A percentile compares a stretch with the other conserved stretches of the same genome.
phyloP scores from a whole-genome alignment of 495 filamentous ascomycete species.

The Tuber brumale region DNA sequence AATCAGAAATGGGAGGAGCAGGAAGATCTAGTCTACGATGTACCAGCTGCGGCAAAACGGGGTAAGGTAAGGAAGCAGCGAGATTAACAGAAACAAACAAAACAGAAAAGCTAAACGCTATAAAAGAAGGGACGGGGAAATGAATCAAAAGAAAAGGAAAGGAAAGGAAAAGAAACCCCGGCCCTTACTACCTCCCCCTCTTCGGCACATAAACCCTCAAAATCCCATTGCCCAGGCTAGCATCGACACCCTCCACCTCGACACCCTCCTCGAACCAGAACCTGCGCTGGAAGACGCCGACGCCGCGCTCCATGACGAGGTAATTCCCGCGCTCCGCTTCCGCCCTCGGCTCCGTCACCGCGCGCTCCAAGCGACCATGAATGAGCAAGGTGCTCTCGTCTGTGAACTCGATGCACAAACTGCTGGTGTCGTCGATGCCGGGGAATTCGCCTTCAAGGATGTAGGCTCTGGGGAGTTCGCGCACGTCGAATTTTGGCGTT shows the following conservation, averaged over 20 bases:
- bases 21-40: neutral
- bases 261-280: constrained; percentile 74
- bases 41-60: neutral
- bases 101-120: neutral
- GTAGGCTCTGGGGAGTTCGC: constrained; percentile 61
- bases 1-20: neutral
- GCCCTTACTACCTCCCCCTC: constrained; percentile 49
- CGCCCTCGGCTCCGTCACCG: constrained; percentile 37
- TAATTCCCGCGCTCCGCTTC: constrained; percentile 24
- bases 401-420: constrained; percentile 78
- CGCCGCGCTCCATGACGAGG: constrained; percentile 62
- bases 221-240: constrained; percentile 69
- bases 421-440: constrained; percentile 58
- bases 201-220: constrained; percentile 73
- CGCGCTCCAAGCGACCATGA: constrained; percentile 59
- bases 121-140: neutral
- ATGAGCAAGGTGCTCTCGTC: constrained; percentile 71
- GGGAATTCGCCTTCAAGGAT: constrained; percentile 85
- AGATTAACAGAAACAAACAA: neutral
- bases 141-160: neutral
- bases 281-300: constrained; percentile 71
- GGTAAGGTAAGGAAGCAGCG: neutral
- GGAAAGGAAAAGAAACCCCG: neutral
- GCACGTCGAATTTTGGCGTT: constrained; percentile 73
- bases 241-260: constrained; percentile 73